A percentile compares a stretch with the other conserved stretches of the same genome.
Conservation (phyloP, 768 basidiomycete genomes). For the Rhodotorula toruloides region DNA sequence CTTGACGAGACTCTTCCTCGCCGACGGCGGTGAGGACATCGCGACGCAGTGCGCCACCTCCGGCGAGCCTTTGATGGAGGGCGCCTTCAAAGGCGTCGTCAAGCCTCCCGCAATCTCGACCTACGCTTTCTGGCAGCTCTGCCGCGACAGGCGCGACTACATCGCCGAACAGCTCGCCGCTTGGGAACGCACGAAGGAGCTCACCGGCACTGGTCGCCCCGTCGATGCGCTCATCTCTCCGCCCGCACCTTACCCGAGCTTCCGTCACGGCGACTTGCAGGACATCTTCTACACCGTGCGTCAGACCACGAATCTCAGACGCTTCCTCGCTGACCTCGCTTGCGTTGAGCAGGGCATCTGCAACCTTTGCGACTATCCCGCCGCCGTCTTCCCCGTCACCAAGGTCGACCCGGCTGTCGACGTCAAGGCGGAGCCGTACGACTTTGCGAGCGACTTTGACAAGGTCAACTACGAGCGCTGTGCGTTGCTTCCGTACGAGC, state of each 20-base stretch:
- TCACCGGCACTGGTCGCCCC: conserved; percentile 64
- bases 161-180: conserved; percentile 59
- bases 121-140: conserved; percentile 64
- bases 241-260: conserved; percentile 38
- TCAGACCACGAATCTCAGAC: neutral
- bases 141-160: conserved; percentile 54
- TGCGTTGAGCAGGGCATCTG: conserved; percentile 49
- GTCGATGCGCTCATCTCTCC: conserved; percentile 71
- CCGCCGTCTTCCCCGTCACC: conserved; percentile 62
- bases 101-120: conserved; percentile 48
- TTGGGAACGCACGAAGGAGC: conserved; percentile 56
- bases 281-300: conserved; percentile 53
- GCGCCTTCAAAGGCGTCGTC: conserved; percentile 47
- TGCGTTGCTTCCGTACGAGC: conserved; percentile 46
- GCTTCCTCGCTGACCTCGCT: neutral
- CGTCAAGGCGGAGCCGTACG: conserved; percentile 49
- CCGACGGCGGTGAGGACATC: conserved; percentile 55
- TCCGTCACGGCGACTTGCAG: conserved; percentile 16
- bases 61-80: conserved; percentile 58
- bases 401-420: conserved; percentile 58
- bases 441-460: conserved; percentile 56
- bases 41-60: conserved; percentile 25
- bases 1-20: conserved; percentile 46
- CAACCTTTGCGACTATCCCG: conserved; percentile 65
- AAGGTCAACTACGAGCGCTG: conserved; percentile 55